Conservation (phyloP, 2,329 filamentous ascomycete species). For the Xylaria digitata region DNA sequence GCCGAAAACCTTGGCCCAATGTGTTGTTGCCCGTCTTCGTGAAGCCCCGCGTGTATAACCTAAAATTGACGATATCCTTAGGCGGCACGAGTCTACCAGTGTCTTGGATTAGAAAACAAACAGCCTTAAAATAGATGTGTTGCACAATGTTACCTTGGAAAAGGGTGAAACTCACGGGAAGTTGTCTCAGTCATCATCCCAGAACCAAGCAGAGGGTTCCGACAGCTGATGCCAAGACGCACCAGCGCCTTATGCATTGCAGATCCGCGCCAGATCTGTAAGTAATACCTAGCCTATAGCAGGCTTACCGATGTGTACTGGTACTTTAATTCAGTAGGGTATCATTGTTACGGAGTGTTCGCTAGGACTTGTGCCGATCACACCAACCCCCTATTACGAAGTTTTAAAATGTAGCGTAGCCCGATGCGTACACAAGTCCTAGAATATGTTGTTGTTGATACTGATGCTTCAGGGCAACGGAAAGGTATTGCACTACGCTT, state of each 20-base stretch:
- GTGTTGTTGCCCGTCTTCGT: too few relatives aligned
- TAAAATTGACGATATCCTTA: too few relatives aligned
- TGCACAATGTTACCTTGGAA: conserved; percentile 5
- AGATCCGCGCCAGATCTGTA: conserved; percentile 26
- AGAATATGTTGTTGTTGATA: too few relatives aligned
- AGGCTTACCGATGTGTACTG: conserved; percentile 6
- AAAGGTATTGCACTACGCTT: too few relatives aligned
- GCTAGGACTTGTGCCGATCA: neutral
- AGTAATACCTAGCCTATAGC: neutral
- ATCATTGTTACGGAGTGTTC: neutral
- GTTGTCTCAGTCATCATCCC: conserved; percentile 1
- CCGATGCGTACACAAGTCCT: too few relatives aligned
- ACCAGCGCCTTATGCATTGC: conserved; percentile 8
- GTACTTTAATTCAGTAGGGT: neutral
- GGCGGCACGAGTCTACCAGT: too few relatives aligned
- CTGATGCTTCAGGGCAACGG: too few relatives aligned
- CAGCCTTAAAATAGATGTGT: neutral
- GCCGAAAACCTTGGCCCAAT: too few relatives aligned
- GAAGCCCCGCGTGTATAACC: too few relatives aligned
- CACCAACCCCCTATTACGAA: too few relatives aligned
- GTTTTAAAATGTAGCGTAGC: too few relatives aligned
- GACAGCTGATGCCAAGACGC: neutral
- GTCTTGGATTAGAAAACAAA: neutral
- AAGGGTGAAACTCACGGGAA: conserved; percentile 2
- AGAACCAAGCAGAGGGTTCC: conserved; percentile 9